phyloP scores from a whole-genome alignment of 176 grass and related monocot species.

The Hsuehochloa calcarea region DNA sequence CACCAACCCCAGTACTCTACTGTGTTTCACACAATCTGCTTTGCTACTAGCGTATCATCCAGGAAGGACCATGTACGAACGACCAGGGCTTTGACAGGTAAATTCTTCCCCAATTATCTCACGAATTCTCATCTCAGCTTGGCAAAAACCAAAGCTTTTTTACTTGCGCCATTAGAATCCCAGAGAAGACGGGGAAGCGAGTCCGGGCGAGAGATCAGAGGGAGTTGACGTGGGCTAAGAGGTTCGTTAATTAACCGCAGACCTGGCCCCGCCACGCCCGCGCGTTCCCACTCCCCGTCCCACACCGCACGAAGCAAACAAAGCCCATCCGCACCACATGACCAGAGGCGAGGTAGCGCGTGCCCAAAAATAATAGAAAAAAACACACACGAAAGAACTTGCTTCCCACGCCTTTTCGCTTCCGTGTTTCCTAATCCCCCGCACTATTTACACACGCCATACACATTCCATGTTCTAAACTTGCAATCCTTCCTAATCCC shows the following conservation, averaged over 20 bases:
- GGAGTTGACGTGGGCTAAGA: not conserved
- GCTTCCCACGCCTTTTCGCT: slow-evolving; percentile 30
- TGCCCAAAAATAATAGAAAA: no score
- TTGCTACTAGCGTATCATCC: not conserved
- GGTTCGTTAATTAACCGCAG: not conserved
- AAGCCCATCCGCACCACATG: not conserved
- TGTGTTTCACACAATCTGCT: not conserved
- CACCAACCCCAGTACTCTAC: not conserved
- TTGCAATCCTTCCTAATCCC: slow-evolving; percentile 30
- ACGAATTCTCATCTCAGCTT: not conserved
- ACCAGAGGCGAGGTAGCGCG: not conserved
- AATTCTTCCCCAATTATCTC: not conserved
- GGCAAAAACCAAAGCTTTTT: not conserved
- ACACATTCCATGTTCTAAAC: slow-evolving; percentile 28
- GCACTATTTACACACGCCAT: slow-evolving; percentile 31
- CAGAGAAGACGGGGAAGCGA: no score
- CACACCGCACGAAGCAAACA: not conserved
- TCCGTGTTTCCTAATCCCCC: not conserved
- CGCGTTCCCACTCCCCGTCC: slow-evolving; percentile 10
- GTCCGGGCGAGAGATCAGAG: not conserved
- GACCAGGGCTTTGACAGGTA: not conserved
- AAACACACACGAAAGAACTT: not conserved
- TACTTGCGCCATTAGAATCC: not conserved
- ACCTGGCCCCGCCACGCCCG: not conserved
- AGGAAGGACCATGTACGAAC: not conserved